phyloP scores from a whole-genome alignment of 768 basidiomycete genomes.

The Fomitopsis serialis region DNA sequence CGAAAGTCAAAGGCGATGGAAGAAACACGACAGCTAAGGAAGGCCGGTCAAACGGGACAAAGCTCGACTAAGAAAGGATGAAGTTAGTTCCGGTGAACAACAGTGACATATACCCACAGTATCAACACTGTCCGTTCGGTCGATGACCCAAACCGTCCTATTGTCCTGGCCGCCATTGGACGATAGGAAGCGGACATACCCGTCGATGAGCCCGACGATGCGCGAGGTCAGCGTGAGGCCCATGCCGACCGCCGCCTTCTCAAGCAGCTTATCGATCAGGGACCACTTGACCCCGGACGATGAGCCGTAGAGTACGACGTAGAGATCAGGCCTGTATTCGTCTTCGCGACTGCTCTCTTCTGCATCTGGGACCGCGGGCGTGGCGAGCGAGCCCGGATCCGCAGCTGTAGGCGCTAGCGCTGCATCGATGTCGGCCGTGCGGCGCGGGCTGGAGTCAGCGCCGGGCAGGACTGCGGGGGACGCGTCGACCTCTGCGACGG shows the following conservation, averaged over 20 bases:
- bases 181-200: conserved; percentile 3
- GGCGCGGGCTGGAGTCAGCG: conserved; percentile 12
- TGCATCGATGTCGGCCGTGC: not conserved
- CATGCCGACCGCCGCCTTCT: conserved; percentile 36
- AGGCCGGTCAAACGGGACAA: conserved; percentile 34
- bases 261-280: conserved; percentile 53
- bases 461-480: conserved; percentile 18
- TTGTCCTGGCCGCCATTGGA: conserved; percentile 17
- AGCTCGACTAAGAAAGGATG: conserved; percentile 36
- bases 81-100: conserved; percentile 29
- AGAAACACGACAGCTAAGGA: conserved; percentile 69
- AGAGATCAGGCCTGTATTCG: conserved; percentile 38
- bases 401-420: conserved; percentile 22
- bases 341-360: conserved; percentile 19
- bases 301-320: conserved; percentile 64
- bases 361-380: conserved; percentile 30
- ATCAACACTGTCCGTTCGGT: conserved; percentile 29
- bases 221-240: conserved; percentile 22
- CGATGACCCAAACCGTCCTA: conserved; percentile 32
- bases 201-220: conserved; percentile 8
- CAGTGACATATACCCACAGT: conserved; percentile 31
- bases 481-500: conserved; percentile 18
- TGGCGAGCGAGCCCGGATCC: conserved; percentile 24
- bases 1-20: conserved; percentile 37
- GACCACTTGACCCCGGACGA: conserved; percentile 56